A percentile compares a stretch with the other conserved stretches of the same genome.
Conservation (phyloP, 371 early-diverging fungal species). For the Mucor sp. region DNA sequence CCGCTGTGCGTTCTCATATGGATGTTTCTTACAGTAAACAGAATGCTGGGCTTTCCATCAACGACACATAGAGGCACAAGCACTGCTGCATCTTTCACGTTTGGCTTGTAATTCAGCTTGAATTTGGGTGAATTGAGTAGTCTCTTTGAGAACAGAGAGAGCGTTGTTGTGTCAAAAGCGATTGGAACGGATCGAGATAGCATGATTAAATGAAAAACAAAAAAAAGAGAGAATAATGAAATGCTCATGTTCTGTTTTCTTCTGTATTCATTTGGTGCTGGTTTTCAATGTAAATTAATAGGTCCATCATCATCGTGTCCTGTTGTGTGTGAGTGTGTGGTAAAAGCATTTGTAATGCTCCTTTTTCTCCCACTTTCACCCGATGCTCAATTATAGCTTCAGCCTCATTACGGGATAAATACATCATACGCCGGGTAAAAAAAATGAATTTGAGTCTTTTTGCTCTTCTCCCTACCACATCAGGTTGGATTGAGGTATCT, state of each 20-base stretch:
- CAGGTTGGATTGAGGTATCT: too few species aligned
- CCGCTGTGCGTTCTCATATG: slow-evolving; percentile 77
- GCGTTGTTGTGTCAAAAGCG: slow-evolving; percentile 31
- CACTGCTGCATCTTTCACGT: slow-evolving; percentile 49
- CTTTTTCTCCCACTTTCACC: not conserved
- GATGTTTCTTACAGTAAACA: slow-evolving; percentile 81
- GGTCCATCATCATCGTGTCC: not conserved
- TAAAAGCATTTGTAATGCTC: not conserved
- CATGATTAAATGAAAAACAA: slow-evolving; percentile 4
- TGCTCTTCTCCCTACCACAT: too few species aligned
- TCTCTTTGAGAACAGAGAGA: slow-evolving; percentile 35
- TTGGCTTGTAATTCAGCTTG: slow-evolving; percentile 33
- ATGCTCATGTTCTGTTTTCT: not conserved
- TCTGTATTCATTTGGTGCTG: not conserved
- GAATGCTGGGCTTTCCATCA: slow-evolving; percentile 64
- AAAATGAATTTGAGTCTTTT: too few species aligned
- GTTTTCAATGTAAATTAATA: slow-evolving; percentile 4
- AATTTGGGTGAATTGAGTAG: slow-evolving; percentile 41
- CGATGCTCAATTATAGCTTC: not conserved
- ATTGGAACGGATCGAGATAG: slow-evolving; percentile 17
- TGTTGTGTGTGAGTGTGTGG: not conserved
- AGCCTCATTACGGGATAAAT: not conserved
- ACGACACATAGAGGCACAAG: slow-evolving; percentile 69
- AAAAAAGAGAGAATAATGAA: slow-evolving; percentile 1
- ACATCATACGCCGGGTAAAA: too few species aligned